These are phyloP conservation scores for Xylariaceae sp. DNA, from an alignment of 2,329 filamentous ascomycete genomes.

Conservation along the genomic window DNA sequence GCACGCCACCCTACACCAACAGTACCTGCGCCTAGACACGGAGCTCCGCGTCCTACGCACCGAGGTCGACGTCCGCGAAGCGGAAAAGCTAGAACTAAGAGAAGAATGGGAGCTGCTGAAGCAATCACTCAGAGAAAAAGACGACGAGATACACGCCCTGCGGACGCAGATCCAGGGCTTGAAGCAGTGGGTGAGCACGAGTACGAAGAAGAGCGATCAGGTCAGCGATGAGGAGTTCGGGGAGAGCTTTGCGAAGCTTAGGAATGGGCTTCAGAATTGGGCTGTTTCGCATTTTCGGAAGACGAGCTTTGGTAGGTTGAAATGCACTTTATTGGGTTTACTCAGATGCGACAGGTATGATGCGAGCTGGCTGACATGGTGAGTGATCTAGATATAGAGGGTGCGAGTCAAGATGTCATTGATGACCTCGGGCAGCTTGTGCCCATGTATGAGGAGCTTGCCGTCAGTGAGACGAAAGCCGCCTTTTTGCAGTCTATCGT, in stretches of 20 bases:
- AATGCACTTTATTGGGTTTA: not conserved
- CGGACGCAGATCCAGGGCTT: slow-evolving; percentile 62
- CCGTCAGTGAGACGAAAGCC: slow-evolving; percentile 51
- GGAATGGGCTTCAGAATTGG: slow-evolving; percentile 72
- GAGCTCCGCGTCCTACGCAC: slow-evolving; percentile 50
- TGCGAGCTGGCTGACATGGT: too few species aligned
- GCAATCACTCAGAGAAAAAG: slow-evolving; percentile 45
- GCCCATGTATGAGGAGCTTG: slow-evolving; percentile 57
- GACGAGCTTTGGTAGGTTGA: slow-evolving; percentile 51
- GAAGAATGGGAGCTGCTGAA: slow-evolving; percentile 48
- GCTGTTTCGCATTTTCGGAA: slow-evolving; percentile 67
- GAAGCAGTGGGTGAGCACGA: slow-evolving; percentile 70
- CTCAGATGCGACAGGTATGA: not conserved
- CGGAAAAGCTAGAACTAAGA: slow-evolving; percentile 48
- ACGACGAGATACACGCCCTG: slow-evolving; percentile 55
- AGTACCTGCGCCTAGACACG: slow-evolving; percentile 50
- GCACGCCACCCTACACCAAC: slow-evolving; percentile 51
- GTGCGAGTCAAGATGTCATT: slow-evolving; percentile 39
- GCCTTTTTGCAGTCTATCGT: slow-evolving; percentile 63
- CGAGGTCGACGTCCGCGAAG: slow-evolving; percentile 48
- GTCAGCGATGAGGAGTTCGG: slow-evolving; percentile 65
- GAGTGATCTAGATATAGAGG: slow-evolving; percentile 40
- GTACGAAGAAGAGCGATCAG: slow-evolving; percentile 60
- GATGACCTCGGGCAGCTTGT: slow-evolving; percentile 41
- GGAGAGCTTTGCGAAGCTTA: slow-evolving; percentile 59